Evolutionary conservation across 768 basidiomycete species (phyloP).

Genomic region (Kwoniella shandongensis): DNA sequence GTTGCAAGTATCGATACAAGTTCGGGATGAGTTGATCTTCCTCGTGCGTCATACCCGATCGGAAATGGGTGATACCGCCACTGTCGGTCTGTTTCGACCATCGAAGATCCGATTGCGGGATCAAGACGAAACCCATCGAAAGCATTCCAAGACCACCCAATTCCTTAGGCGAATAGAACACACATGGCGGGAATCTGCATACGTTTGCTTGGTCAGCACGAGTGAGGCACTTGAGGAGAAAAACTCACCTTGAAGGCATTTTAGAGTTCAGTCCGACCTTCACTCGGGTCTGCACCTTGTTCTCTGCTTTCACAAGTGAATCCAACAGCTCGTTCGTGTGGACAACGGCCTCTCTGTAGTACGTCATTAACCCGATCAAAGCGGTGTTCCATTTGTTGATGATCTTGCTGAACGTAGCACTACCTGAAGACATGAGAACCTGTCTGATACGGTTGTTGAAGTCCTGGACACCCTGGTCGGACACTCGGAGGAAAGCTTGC

Average conservation of each 20-base stretch:
- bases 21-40: slow-evolving; percentile 75
- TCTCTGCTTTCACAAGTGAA: slow-evolving; percentile 95
- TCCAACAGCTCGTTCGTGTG: slow-evolving; percentile 96
- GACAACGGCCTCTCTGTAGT: slow-evolving; percentile 95
- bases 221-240: too few species aligned
- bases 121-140: slow-evolving; percentile 98
- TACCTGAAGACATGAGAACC: slow-evolving; percentile 97
- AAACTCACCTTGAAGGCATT: slow-evolving; percentile 72
- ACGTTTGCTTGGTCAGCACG: too few species aligned
- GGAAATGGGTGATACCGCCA: slow-evolving; percentile 97
- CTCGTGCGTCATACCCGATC: slow-evolving; percentile 90
- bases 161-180: slow-evolving; percentile 98
- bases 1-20: slow-evolving; percentile 91
- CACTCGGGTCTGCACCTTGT: slow-evolving; percentile 99
- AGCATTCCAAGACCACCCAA: slow-evolving; percentile 97
- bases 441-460: slow-evolving; percentile 94
- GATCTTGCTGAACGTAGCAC: slow-evolving; percentile 98
- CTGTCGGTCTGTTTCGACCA: slow-evolving; percentile 99
- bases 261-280: slow-evolving; percentile 99
- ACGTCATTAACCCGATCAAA: slow-evolving; percentile 73
- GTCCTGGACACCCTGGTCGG: slow-evolving; percentile 93
- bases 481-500: slow-evolving; percentile 95
- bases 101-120: slow-evolving; percentile 93
- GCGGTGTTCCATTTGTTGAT: slow-evolving; percentile 58
- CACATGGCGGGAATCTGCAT: slow-evolving; percentile 76